Percentiles rank a stretch among this genome's conserved stretches.
Evolutionary conservation across 106 monocot genomes (phyloP).

Genomic region (Amphibolis antarctica): DNA sequence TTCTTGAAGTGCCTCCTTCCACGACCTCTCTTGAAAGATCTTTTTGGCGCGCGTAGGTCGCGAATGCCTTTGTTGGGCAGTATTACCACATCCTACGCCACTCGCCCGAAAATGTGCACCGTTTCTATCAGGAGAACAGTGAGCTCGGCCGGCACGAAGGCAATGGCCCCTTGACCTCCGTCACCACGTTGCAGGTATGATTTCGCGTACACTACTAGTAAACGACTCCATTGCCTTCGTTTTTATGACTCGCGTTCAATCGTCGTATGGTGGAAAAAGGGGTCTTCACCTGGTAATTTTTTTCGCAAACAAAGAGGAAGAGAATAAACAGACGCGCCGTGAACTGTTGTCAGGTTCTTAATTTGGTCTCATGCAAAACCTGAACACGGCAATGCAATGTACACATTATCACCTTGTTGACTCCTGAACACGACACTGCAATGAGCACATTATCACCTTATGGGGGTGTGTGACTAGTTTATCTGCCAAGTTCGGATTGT

Average conservation of each 20-base stretch:
- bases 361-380: too few relatives aligned
- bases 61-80: slow-evolving; percentile 21
- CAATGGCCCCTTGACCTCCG: slow-evolving; percentile 3
- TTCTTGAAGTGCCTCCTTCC: too few relatives aligned
- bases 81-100: slow-evolving; percentile 21
- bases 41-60: too few relatives aligned
- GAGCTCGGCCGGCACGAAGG: slow-evolving; percentile 9
- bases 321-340: too few relatives aligned
- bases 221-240: neutral
- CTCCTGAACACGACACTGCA: too few relatives aligned
- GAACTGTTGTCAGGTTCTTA: too few relatives aligned
- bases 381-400: too few relatives aligned
- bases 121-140: slow-evolving; percentile 26
- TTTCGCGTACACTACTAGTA: neutral
- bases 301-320: too few relatives aligned
- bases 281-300: too few relatives aligned
- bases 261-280: neutral
- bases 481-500: neutral
- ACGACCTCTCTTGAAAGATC: too few relatives aligned
- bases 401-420: too few relatives aligned
- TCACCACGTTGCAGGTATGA: slow-evolving; percentile 15
- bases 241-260: neutral
- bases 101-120: slow-evolving; percentile 14
- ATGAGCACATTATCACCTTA: too few relatives aligned
- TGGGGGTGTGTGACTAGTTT: neutral